Conservation (phyloP, 495 filamentous ascomycete species). For the Neurospora terricola region DNA sequence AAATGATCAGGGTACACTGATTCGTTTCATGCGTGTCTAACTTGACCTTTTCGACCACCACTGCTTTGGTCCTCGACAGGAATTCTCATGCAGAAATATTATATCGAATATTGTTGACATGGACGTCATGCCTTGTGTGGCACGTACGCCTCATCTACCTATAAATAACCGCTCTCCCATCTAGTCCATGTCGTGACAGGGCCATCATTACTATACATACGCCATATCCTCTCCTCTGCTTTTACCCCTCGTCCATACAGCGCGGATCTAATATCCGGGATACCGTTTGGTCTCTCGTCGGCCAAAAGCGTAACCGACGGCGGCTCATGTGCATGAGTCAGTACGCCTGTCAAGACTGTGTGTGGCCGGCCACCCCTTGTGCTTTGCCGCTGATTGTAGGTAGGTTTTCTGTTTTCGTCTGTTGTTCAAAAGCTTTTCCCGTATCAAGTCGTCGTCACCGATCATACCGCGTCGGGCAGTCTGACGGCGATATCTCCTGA, state of each 20-base stretch:
- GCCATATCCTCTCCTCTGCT: not conserved
- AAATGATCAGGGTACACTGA: not conserved
- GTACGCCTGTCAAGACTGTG: not conserved
- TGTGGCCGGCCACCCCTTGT: not conserved
- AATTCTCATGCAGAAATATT: not conserved
- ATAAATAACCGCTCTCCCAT: not conserved
- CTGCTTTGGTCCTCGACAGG: not conserved
- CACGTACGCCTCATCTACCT: not conserved
- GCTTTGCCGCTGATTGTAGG: not conserved
- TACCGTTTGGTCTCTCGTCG: not conserved
- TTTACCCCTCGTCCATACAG: not conserved
- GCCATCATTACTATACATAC: not conserved
- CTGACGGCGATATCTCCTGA: constrained; percentile 91
- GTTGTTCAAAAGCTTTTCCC: not conserved
- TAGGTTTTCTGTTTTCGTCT: not conserved
- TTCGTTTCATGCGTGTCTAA: not conserved
- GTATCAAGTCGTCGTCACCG: not conserved
- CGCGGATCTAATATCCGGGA: not conserved
- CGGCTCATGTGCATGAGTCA: not conserved
- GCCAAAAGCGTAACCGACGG: not conserved
- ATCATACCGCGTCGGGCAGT: constrained; percentile 74
- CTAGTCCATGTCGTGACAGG: not conserved
- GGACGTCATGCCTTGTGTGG: not conserved
- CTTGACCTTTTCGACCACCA: not conserved
- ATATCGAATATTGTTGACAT: not conserved